phyloP scores from a whole-genome alignment of 163 green algal genomes.

The Botryococcus braunii region DNA sequence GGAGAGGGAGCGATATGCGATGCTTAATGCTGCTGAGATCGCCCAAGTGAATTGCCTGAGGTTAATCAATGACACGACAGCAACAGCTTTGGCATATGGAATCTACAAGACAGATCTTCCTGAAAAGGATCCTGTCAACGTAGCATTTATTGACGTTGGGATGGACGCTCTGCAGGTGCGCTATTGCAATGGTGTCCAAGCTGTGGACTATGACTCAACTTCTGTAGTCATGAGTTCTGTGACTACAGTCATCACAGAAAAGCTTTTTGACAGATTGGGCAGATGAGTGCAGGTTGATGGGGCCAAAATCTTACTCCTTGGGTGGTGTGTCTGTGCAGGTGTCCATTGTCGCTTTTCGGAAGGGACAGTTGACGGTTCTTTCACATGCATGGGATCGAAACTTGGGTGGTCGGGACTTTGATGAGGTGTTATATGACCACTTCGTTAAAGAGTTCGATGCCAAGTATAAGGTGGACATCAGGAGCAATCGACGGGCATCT shows the following conservation, averaged over 20 bases:
- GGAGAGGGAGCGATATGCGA: conserved; percentile 64
- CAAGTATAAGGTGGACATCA: conserved; percentile 86
- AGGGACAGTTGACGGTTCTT: conserved; percentile 77
- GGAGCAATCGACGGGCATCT: conserved; percentile 60
- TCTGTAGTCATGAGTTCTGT: too few relatives aligned
- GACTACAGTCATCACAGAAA: too few relatives aligned
- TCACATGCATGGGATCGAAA: conserved; percentile 83
- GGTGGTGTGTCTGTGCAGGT: conserved; percentile 51
- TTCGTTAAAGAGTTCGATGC: conserved; percentile 69
- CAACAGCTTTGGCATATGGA: conserved; percentile 90
- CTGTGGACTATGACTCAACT: too few relatives aligned
- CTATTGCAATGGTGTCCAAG: too few relatives aligned
- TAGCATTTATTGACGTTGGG: conserved; percentile 93
- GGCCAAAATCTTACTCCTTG: too few relatives aligned
- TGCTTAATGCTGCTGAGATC: conserved; percentile 72
- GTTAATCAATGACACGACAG: conserved; percentile 93
- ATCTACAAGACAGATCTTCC: conserved; percentile 98
- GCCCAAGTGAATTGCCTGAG: conserved; percentile 86
- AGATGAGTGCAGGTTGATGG: too few relatives aligned
- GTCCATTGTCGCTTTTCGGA: conserved; percentile 85
- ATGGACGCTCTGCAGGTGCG: conserved; percentile 79
- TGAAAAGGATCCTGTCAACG: conserved; percentile 73
- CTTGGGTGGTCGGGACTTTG: conserved; percentile 88
- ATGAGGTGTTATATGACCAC: conserved; percentile 88
- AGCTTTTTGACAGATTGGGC: too few relatives aligned